Percentiles rank a stretch among this genome's conserved stretches.
These are phyloP conservation scores for Globisporangium heterothallicum DNA, from an alignment of 352 stramenopile genomes.

Conservation along the genomic window DNA sequence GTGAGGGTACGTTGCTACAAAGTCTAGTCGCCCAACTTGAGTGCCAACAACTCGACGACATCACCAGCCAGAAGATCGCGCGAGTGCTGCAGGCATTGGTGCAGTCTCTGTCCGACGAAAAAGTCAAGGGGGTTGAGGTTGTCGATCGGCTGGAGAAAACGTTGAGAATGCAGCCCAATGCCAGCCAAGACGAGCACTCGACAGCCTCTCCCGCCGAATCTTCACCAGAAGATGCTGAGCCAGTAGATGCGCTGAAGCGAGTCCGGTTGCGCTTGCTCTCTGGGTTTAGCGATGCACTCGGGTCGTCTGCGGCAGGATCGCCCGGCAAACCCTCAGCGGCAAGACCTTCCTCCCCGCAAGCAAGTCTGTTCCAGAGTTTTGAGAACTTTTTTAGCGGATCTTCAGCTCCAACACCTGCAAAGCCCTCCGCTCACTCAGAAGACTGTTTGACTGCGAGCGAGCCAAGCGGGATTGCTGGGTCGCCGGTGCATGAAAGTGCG, in stretches of 20 bases:
- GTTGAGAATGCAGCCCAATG: neutral
- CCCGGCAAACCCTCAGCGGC: slow-evolving; percentile 5
- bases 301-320: neutral
- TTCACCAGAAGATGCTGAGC: neutral
- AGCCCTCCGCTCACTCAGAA: neutral
- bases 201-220: neutral
- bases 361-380: slow-evolving; percentile 12
- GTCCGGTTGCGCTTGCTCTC: slow-evolving; percentile 7
- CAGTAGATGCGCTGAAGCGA: neutral
- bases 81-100: slow-evolving; percentile 21
- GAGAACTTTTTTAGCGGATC: slow-evolving; percentile 18
- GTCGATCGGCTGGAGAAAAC: slow-evolving; percentile 25
- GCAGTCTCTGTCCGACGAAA: slow-evolving; percentile 17
- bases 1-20: slow-evolving; percentile 14
- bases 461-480: neutral
- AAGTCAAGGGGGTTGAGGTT: slow-evolving; percentile 9
- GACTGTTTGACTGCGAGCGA: neutral
- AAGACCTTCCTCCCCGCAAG: neutral
- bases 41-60: slow-evolving; percentile 9
- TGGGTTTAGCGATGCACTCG: slow-evolving; percentile 1
- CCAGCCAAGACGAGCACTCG: slow-evolving; percentile 1
- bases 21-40: slow-evolving; percentile 19
- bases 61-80: slow-evolving; percentile 23
- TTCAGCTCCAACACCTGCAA: neutral
- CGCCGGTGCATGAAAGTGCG: neutral